A percentile compares a stretch with the other conserved stretches of the same genome.
phyloP scores from a whole-genome alignment of 345 rosid species.

The Tarenaya hassleriana region DNA sequence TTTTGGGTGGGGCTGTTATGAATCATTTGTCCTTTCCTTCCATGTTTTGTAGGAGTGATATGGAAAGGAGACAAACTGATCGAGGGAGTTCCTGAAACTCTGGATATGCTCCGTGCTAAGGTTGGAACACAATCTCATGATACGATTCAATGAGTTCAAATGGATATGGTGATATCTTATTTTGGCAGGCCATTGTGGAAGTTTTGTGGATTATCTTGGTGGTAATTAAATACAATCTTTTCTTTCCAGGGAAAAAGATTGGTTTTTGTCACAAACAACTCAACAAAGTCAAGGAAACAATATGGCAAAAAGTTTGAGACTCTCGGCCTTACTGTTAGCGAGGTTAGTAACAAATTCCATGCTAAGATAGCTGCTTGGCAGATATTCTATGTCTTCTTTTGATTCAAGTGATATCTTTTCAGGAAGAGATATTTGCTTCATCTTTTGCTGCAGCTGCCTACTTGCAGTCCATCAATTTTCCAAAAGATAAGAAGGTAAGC shows the following conservation, averaged over 20 bases:
- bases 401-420: constrained; percentile 6
- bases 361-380: neutral
- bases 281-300: constrained; percentile 95
- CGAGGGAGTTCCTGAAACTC: constrained; percentile 90
- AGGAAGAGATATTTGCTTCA: constrained; percentile 97
- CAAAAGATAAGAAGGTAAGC: constrained; percentile 81
- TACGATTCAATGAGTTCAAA: neutral
- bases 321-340: constrained; percentile 68
- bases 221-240: neutral
- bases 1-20: constrained; percentile 1
- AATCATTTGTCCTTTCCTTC: neutral
- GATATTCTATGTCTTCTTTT: neutral
- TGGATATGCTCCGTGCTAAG: constrained; percentile 91
- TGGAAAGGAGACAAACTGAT: constrained; percentile 98
- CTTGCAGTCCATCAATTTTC: constrained; percentile 80
- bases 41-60: constrained; percentile 64
- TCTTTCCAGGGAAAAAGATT: constrained; percentile 69
- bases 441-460: constrained; percentile 97
- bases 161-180: neutral
- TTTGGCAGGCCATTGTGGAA: neutral
- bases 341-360: constrained; percentile 41
- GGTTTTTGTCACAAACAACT: constrained; percentile 94
- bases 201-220: neutral
- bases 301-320: constrained; percentile 93
- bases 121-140: constrained; percentile 35